Percentiles rank a stretch among this genome's conserved stretches.
Evolutionary conservation across 768 basidiomycete species (phyloP).

Genomic region (Tephrocybe sp.): DNA sequence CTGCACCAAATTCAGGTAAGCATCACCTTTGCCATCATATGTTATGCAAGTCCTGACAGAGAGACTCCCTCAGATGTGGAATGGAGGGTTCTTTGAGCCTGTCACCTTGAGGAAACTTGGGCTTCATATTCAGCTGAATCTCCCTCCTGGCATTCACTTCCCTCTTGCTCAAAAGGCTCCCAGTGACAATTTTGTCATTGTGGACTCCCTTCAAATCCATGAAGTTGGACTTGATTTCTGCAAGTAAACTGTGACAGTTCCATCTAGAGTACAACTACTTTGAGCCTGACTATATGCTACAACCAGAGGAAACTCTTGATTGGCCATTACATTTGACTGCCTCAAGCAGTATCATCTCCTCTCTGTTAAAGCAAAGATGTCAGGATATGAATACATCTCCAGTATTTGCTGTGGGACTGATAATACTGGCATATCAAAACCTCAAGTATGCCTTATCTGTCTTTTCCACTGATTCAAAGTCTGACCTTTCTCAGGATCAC

Average conservation of each 20-base stretch:
- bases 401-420: slow-evolving; percentile 3
- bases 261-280: slow-evolving; percentile 7
- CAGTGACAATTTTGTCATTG: neutral
- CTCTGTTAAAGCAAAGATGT: slow-evolving; percentile 9
- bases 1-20: too few relatives aligned
- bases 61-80: slow-evolving; percentile 7
- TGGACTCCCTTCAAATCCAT: slow-evolving; percentile 5
- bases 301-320: neutral
- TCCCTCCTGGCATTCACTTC: slow-evolving; percentile 3
- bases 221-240: slow-evolving; percentile 9
- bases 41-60: too few relatives aligned
- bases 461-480: neutral
- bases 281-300: slow-evolving; percentile 4
- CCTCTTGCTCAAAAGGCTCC: neutral
- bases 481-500: slow-evolving; percentile 18
- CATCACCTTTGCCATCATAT: neutral
- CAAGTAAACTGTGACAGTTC: neutral
- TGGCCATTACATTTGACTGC: slow-evolving; percentile 6
- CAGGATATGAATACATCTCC: slow-evolving; percentile 8
- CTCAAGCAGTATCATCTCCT: slow-evolving; percentile 10
- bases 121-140: slow-evolving; percentile 21
- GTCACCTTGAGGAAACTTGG: slow-evolving; percentile 14
- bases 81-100: slow-evolving; percentile 1
- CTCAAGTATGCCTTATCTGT: neutral
- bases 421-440: slow-evolving; percentile 6